A percentile compares a stretch with the other conserved stretches of the same genome.
Evolutionary conservation across 805 yeast genomes (phyloP).

Genomic region (Metahyphopichia silvanorum): DNA sequence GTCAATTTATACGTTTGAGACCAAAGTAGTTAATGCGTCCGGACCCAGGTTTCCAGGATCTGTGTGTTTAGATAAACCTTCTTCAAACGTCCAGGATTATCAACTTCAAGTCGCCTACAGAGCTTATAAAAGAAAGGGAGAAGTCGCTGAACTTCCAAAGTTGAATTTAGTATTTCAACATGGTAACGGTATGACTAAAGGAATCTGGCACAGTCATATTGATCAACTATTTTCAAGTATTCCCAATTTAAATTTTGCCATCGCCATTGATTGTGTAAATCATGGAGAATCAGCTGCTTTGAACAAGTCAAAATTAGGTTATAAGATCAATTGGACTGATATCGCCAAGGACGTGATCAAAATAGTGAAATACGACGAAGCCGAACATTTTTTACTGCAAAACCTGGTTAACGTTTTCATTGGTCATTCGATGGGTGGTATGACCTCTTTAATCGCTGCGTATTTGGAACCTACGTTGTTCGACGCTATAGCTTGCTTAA

Average conservation of each 20-base stretch:
- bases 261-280: slow-evolving; percentile 9
- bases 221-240: slow-evolving; percentile 4
- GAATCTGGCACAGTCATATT: slow-evolving; percentile 9
- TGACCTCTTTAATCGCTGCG: slow-evolving; percentile 3
- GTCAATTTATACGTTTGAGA: slow-evolving; percentile 1
- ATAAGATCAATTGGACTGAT: slow-evolving; percentile 7
- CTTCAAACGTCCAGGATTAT: slow-evolving; percentile 1
- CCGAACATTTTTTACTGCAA: slow-evolving; percentile 1
- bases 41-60: slow-evolving; percentile 3
- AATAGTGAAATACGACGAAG: slow-evolving; percentile 5
- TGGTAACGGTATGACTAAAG: slow-evolving; percentile 13
- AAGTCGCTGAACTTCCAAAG: neutral
- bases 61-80: slow-evolving; percentile 2
- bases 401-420: slow-evolving; percentile 6
- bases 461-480: slow-evolving; percentile 5
- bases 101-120: slow-evolving; percentile 5
- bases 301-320: slow-evolving; percentile 7
- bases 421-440: slow-evolving; percentile 13
- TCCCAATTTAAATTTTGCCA: slow-evolving; percentile 5
- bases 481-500: slow-evolving; percentile 5
- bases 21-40: slow-evolving; percentile 1
- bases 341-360: slow-evolving; percentile 5
- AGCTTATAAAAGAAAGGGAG: neutral
- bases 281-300: slow-evolving; percentile 8
- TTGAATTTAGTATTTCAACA: slow-evolving; percentile 9